These are phyloP conservation scores for Lactifluus hygrophoroides DNA, from an alignment of 768 basidiomycete species.

Conservation along the genomic window DNA sequence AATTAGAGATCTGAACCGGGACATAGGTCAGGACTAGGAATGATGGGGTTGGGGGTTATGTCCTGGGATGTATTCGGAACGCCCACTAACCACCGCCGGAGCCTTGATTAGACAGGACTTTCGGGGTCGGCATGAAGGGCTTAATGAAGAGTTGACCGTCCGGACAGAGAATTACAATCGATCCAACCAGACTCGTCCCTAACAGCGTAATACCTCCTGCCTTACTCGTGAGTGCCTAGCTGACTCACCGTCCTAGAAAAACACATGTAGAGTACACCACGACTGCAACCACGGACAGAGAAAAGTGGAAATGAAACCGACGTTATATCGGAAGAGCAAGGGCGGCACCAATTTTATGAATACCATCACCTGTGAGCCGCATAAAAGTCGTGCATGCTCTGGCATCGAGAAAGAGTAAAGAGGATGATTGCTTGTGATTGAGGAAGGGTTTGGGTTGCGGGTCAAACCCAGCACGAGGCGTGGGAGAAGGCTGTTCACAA, in stretches of 20 bases:
- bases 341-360: not conserved
- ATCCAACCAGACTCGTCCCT: not conserved
- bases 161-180: not conserved
- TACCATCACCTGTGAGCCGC: not conserved
- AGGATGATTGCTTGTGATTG: not conserved
- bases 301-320: not conserved
- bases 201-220: too few species aligned
- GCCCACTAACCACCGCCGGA: not conserved
- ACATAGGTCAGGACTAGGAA: not conserved
- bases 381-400: not conserved
- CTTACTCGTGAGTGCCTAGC: not conserved
- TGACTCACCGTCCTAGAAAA: not conserved
- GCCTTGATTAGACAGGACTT: not conserved
- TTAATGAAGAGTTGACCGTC: not conserved
- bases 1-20: not conserved
- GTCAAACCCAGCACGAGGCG: too few species aligned
- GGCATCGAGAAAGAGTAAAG: not conserved
- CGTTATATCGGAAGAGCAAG: not conserved
- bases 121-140: not conserved
- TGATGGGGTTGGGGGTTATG: not conserved
- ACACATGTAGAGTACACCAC: too few species aligned
- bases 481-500: too few species aligned
- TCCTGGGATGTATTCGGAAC: not conserved
- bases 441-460: not conserved
- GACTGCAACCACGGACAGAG: too few species aligned